These are phyloP conservation scores for Saccharomycopsis guyanensis DNA, from an alignment of 805 yeast genomes.

Conservation along the genomic window DNA sequence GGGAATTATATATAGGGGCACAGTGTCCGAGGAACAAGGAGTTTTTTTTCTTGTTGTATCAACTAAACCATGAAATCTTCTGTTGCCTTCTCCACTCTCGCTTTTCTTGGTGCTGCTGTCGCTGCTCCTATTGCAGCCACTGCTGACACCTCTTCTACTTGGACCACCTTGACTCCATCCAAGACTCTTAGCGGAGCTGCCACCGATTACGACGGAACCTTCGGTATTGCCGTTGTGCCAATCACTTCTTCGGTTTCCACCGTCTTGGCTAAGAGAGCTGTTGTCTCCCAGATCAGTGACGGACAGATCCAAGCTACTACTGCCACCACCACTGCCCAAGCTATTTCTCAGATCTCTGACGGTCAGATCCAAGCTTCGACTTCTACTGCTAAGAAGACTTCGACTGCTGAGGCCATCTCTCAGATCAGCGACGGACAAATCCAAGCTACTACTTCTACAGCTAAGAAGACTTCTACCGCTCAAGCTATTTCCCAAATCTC, in stretches of 20 bases:
- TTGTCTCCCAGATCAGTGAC: conserved; percentile 26
- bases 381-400: conserved; percentile 22
- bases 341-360: conserved; percentile 39
- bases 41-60: not conserved
- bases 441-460: conserved; percentile 40
- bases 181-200: conserved; percentile 32
- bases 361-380: conserved; percentile 38
- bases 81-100: not conserved
- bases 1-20: not conserved
- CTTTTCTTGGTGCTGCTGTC: not conserved
- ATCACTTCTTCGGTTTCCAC: conserved; percentile 26
- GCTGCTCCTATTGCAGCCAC: not conserved
- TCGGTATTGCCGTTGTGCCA: conserved; percentile 38
- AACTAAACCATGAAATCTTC: not conserved
- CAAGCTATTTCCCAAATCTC: conserved; percentile 33
- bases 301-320: conserved; percentile 24
- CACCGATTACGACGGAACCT: conserved; percentile 31
- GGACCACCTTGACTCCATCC: conserved; percentile 37
- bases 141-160: conserved; percentile 22
- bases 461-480: too few species aligned
- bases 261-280: conserved; percentile 16
- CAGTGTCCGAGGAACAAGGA: not conserved
- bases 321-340: conserved; percentile 22
- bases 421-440: conserved; percentile 57
- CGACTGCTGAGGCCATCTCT: conserved; percentile 30